These are phyloP conservation scores for Globisporangium spiculum DNA, from an alignment of 352 stramenopile species.

Conservation along the genomic window DNA sequence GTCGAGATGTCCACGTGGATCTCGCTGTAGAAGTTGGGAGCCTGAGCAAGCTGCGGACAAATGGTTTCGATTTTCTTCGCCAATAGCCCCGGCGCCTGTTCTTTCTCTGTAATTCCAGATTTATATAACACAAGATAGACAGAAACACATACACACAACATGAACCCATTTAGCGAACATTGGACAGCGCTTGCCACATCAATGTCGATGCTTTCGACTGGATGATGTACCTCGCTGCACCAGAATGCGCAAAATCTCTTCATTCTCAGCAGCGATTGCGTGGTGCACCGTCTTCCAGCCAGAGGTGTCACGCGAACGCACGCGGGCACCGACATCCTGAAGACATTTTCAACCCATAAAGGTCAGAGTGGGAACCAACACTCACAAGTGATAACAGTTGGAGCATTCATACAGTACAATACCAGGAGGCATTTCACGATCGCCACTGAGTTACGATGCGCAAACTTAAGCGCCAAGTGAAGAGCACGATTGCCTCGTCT, in stretches of 20 bases:
- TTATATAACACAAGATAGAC: not conserved
- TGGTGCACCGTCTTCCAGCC: constrained; percentile 72
- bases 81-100: constrained; percentile 48
- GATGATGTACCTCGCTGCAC: constrained; percentile 32
- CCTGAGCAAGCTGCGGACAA: constrained; percentile 35
- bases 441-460: constrained; percentile 45
- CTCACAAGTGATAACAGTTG: not conserved
- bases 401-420: not conserved
- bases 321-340: constrained; percentile 53
- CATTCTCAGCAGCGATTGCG: constrained; percentile 54
- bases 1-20: constrained; percentile 65
- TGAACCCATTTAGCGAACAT: not conserved
- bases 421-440: constrained; percentile 63
- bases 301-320: constrained; percentile 52
- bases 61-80: constrained; percentile 51
- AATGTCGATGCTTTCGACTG: not conserved
- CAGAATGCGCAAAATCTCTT: constrained; percentile 57
- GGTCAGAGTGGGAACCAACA: not conserved
- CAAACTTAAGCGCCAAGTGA: constrained; percentile 68
- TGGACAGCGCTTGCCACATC: not conserved
- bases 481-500: constrained; percentile 55
- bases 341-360: constrained; percentile 2
- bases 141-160: not conserved
- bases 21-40: constrained; percentile 68
- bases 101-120: constrained; percentile 35